A percentile compares a stretch with the other conserved stretches of the same genome.
Conservation (phyloP, 2,329 filamentous ascomycete species). For the Diaporthe vexans region DNA sequence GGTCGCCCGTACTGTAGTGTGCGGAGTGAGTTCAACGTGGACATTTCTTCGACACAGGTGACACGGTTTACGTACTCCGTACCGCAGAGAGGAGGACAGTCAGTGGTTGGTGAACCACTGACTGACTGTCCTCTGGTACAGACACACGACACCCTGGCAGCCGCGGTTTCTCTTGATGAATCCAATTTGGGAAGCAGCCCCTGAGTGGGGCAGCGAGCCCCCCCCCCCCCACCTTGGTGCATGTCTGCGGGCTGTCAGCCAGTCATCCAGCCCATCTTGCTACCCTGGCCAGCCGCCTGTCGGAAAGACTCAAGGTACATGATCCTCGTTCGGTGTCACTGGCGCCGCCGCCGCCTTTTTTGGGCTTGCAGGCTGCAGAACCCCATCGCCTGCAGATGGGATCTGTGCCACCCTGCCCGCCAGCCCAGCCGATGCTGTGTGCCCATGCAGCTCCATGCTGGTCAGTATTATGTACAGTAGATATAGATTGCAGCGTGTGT, state of each 20-base stretch:
- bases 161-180: background rate
- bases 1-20: background rate
- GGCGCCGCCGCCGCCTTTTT: background rate
- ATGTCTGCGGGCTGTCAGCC: background rate
- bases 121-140: too few relatives aligned
- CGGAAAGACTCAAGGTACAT: too few relatives aligned
- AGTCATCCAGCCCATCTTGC: too few relatives aligned
- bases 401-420: slow-evolving; percentile 1
- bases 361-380: slow-evolving; percentile 1
- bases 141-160: background rate
- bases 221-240: background rate
- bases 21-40: background rate
- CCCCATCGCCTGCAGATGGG: slow-evolving; percentile 4
- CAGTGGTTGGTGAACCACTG: too few relatives aligned
- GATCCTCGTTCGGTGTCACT: background rate
- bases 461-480: background rate
- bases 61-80: background rate
- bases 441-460: background rate
- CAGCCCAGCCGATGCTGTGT: background rate
- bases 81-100: background rate
- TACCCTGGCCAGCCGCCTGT: too few relatives aligned
- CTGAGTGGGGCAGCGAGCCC: slow-evolving; percentile 2
- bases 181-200: slow-evolving; percentile 17
- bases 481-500: too few relatives aligned
- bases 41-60: background rate